Conservation (phyloP, 164 flowering plant genomes). For the Sextonia rubra region DNA sequence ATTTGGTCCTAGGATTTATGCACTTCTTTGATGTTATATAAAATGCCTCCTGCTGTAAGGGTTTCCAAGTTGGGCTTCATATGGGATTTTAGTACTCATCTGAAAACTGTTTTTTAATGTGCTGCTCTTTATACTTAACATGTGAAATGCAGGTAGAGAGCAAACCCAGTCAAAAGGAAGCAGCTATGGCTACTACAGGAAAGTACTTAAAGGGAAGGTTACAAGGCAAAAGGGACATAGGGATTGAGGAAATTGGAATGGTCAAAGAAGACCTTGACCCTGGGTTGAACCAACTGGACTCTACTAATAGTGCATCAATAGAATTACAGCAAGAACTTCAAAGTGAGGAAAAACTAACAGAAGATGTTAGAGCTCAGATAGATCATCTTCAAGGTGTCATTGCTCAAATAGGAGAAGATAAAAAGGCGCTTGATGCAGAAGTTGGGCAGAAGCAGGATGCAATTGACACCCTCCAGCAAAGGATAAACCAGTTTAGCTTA, state of each 20-base stretch:
- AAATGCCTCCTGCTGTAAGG: too few relatives aligned
- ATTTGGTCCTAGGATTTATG: too few relatives aligned
- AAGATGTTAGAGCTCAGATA: conserved; percentile 44
- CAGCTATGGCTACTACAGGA: conserved; percentile 25
- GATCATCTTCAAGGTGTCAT: conserved; percentile 39
- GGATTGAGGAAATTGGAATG: conserved; percentile 19
- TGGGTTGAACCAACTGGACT: conserved; percentile 26
- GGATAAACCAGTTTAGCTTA: conserved; percentile 39
- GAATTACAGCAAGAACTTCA: conserved; percentile 53
- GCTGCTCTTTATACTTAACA: background rate
- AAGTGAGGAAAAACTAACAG: conserved; percentile 45
- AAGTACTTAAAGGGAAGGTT: conserved; percentile 31
- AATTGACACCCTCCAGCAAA: conserved; percentile 48
- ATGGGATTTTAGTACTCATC: background rate
- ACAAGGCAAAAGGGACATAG: conserved; percentile 31
- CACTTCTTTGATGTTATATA: too few relatives aligned
- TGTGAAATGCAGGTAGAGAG: conserved; percentile 48
- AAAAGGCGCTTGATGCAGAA: conserved; percentile 45
- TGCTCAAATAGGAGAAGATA: conserved; percentile 37
- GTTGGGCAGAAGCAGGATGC: conserved; percentile 49
- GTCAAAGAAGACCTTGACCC: conserved; percentile 35
- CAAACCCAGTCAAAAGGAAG: conserved; percentile 48
- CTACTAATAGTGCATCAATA: conserved; percentile 36
- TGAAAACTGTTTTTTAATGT: background rate
- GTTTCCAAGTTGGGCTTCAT: too few relatives aligned